A percentile compares a stretch with the other conserved stretches of the same genome.
Evolutionary conservation across 257 asterid genomes (phyloP).

Genomic region (Penstemon eatonii): DNA sequence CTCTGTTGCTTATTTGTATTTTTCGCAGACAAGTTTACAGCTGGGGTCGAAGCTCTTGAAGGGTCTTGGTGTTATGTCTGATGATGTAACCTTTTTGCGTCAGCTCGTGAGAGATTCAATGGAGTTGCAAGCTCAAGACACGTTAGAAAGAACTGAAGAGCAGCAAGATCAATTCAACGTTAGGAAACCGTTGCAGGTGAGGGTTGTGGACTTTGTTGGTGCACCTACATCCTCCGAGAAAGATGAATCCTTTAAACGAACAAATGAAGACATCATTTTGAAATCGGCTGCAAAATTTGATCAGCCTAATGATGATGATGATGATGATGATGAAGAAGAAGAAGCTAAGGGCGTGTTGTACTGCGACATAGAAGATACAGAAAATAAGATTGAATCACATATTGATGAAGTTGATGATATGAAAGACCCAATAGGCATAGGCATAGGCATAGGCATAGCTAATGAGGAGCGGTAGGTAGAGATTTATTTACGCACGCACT

Average conservation of each 20-base stretch:
- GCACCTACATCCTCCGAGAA: slow-evolving; percentile 27
- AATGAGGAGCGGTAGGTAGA: slow-evolving; percentile 32
- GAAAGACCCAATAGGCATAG: slow-evolving; percentile 34
- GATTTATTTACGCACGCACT: slow-evolving; percentile 4
- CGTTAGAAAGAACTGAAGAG: slow-evolving; percentile 47
- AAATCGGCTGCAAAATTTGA: slow-evolving; percentile 28
- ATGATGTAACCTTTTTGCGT: slow-evolving; percentile 78
- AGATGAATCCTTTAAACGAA: slow-evolving; percentile 30
- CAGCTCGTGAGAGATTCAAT: slow-evolving; percentile 78
- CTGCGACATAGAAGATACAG: slow-evolving; percentile 40
- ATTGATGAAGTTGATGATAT: slow-evolving; percentile 30
- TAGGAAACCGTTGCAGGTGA: slow-evolving; percentile 86
- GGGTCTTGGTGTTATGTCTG: slow-evolving; percentile 94
- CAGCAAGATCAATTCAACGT: slow-evolving; percentile 41
- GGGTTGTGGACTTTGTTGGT: slow-evolving; percentile 67
- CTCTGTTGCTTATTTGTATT: slow-evolving; percentile 5
- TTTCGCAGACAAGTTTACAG: slow-evolving; percentile 86
- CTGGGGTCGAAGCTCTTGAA: slow-evolving; percentile 91
- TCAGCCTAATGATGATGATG: slow-evolving; percentile 25
- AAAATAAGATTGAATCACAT: slow-evolving; percentile 24
- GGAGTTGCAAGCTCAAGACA: slow-evolving; percentile 94
- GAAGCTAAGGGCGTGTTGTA: slow-evolving; percentile 52
- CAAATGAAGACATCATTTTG: slow-evolving; percentile 32
- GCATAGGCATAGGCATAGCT: slow-evolving; percentile 33
- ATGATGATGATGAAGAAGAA: slow-evolving; percentile 26